Evolutionary conservation across 768 basidiomycete species (phyloP).

Genomic region (Mycena filopes): DNA sequence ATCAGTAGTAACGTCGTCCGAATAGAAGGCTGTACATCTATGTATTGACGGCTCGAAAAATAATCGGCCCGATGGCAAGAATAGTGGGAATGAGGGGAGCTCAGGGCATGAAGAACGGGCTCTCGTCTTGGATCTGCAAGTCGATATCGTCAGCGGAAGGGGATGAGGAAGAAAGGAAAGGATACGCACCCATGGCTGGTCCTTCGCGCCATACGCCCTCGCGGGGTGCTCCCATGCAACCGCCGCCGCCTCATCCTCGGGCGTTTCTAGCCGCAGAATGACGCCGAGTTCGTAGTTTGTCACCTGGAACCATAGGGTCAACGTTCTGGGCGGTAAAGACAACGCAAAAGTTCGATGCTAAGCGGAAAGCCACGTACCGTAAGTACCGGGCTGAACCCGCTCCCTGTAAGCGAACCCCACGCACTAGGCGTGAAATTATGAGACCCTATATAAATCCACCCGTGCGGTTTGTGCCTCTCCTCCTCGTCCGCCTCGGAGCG

Average conservation of each 20-base stretch:
- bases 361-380: conserved; percentile 46
- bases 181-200: conserved; percentile 67
- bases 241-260: conserved; percentile 52
- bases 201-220: conserved; percentile 56
- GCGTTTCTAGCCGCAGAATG: conserved; percentile 59
- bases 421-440: conserved; percentile 78
- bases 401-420: conserved; percentile 67
- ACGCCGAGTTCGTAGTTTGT: conserved; percentile 77
- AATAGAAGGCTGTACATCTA: no score
- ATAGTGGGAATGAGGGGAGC: no score
- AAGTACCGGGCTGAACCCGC: conserved; percentile 60
- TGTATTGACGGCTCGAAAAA: no score
- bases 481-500: not conserved
- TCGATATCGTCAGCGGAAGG: not conserved
- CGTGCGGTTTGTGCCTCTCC: conserved; percentile 34
- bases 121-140: conserved; percentile 22
- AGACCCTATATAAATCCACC: conserved; percentile 72
- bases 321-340: not conserved
- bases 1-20: no score
- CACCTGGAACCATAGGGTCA: conserved; percentile 44
- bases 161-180: not conserved
- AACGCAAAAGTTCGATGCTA: no score
- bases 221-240: conserved; percentile 69
- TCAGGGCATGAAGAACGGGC: conserved; percentile 10
- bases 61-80: no score